Evolutionary conservation across 441 rosid species (phyloP).

Genomic region (Adansonia rubrostipa): DNA sequence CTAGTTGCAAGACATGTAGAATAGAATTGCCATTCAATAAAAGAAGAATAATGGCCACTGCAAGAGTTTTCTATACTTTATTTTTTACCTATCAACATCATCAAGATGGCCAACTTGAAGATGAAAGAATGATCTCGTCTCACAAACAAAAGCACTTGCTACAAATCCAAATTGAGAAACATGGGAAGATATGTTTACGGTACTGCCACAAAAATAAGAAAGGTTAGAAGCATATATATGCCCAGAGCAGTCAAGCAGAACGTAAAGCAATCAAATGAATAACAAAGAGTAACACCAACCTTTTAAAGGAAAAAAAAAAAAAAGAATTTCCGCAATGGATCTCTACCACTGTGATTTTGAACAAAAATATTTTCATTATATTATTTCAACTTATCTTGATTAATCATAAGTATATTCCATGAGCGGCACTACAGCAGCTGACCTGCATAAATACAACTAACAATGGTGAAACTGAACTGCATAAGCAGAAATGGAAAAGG

Average conservation of each 20-base stretch:
- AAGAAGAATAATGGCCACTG: background rate
- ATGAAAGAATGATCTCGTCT: background rate
- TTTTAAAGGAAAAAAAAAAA: constrained; percentile 22
- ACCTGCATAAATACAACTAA: constrained; percentile 31
- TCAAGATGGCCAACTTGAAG: constrained; percentile 11
- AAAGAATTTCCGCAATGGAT: constrained; percentile 8
- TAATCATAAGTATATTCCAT: constrained; percentile 29
- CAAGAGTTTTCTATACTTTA: background rate
- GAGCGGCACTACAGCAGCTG: constrained; percentile 26
- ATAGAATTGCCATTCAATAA: background rate
- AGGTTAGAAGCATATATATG: constrained; percentile 12
- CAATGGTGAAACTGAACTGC: background rate
- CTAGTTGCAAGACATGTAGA: background rate
- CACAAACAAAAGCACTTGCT: constrained; percentile 10
- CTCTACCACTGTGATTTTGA: constrained; percentile 6
- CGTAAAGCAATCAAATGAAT: background rate
- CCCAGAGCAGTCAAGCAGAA: background rate
- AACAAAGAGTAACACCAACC: constrained; percentile 27
- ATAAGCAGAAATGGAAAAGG: background rate
- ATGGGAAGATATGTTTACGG: constrained; percentile 7
- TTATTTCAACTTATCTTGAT: constrained; percentile 36
- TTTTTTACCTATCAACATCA: constrained; percentile 30
- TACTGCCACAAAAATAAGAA: constrained; percentile 34
- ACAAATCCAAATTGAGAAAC: background rate
- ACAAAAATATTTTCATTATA: constrained; percentile 25